Evolutionary conservation across 805 yeast genomes (phyloP), one percentile per base, ranked within the genome.

Genomic region (Metschnikowia lunata): DNA sequence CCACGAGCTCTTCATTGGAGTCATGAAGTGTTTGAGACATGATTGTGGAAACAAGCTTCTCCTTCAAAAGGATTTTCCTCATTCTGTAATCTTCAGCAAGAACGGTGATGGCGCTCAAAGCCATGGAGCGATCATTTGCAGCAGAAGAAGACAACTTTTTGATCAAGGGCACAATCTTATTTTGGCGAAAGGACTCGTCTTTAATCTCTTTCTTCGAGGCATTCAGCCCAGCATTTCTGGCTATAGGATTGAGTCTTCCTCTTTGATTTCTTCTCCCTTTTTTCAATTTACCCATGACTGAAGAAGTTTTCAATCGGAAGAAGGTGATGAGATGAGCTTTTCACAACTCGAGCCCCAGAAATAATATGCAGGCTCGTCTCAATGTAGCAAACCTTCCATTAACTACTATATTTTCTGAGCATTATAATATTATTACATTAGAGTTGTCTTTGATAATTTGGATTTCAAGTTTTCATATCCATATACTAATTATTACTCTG

Each of bases 81-180:
- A 84, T 69, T 32, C 72, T 67, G 1, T 76, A 64, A 54, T 88
- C 93, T 46, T 85, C 95, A 46, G 83, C 75, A 46, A 90, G 64
- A 0, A 85, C 79, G 13, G 83, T 73, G 34, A 89, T 79, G 3
- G 93, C 82, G 9, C 83, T 78, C 15, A 89, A 62, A 1, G 96
- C 91, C 79, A 85, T 79, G 0, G 85, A 74, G 46, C 88, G 75
- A 47, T 90, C 97, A 57, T 83, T 82, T 2, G 86, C 78, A 7
- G 79, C 71, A 1, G 79, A 63, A 3, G 88, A 77, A 40, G 76
- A 67, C 45, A 90, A 67, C 54, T 86, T 80, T 43, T 76, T 72
- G 15, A 89, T 68, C 50, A 90, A 66, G 1, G 96, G 93, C 29
- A 78, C 59, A 46, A 88, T 76, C 56, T 79, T 83, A 45, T 76